Percentiles rank a stretch among this genome's conserved stretches.
Conservation (phyloP, 352 stramenopile species). For the Phytopythium vexans region DNA sequence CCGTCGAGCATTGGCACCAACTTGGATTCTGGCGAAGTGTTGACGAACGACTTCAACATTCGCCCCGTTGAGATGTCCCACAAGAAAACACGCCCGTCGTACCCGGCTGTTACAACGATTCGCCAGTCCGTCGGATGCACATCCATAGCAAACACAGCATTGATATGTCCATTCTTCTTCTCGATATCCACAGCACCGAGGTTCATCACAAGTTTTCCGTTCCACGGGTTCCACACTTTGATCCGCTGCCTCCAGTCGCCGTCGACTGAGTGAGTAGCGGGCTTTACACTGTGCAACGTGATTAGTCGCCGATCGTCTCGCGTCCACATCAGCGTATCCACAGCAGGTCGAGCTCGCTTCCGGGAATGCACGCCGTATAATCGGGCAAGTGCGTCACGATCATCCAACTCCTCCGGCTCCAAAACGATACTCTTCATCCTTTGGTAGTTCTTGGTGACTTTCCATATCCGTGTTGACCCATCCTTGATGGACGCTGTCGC, state of each 20-base stretch:
- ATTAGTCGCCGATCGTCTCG: slow-evolving; percentile 56
- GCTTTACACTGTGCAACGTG: slow-evolving; percentile 68
- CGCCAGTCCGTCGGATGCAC: slow-evolving; percentile 70
- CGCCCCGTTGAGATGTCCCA: slow-evolving; percentile 79
- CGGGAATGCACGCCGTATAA: slow-evolving; percentile 43
- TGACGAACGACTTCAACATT: slow-evolving; percentile 62
- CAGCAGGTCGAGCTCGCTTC: slow-evolving; percentile 39
- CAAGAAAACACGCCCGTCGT: slow-evolving; percentile 79
- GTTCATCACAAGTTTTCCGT: slow-evolving; percentile 52
- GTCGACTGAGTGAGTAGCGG: slow-evolving; percentile 39
- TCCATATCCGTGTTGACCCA: slow-evolving; percentile 73
- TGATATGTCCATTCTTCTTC: slow-evolving; percentile 66
- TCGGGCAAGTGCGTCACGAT: slow-evolving; percentile 38
- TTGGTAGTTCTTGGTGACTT: slow-evolving; percentile 59
- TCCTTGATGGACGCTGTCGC: slow-evolving; percentile 94
- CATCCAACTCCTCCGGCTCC: slow-evolving; percentile 35
- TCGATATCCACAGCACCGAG: slow-evolving; percentile 53
- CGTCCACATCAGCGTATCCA: slow-evolving; percentile 69
- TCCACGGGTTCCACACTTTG: slow-evolving; percentile 60
- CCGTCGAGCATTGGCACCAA: slow-evolving; percentile 72
- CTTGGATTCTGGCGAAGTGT: slow-evolving; percentile 53
- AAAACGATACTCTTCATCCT: slow-evolving; percentile 51
- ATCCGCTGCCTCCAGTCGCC: slow-evolving; percentile 59
- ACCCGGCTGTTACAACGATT: slow-evolving; percentile 77
- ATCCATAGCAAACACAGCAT: slow-evolving; percentile 76